A percentile compares a stretch with the other conserved stretches of the same genome.
These are phyloP conservation scores for Coemansia sp. DNA, from an alignment of 192 early-diverging fungal genomes.

Conservation along the genomic window DNA sequence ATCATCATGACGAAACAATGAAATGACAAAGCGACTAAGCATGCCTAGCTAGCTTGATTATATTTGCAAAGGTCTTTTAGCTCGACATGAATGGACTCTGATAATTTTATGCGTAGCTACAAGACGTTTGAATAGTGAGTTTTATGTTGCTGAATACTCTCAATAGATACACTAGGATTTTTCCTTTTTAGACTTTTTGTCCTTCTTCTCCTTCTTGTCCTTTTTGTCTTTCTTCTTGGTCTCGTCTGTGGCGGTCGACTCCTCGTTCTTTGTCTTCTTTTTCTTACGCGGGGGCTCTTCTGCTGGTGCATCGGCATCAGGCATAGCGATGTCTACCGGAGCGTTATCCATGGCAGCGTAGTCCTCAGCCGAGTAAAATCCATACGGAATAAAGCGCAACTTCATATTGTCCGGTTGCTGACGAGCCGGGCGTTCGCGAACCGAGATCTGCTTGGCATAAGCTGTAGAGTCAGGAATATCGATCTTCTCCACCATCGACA, in stretches of 20 bases:
- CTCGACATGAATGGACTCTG: no score
- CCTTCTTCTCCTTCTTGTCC: slow-evolving; percentile 4
- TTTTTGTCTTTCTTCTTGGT: slow-evolving; percentile 23
- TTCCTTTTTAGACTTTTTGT: no score
- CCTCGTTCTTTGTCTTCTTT: slow-evolving; percentile 5
- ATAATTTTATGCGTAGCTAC: no score
- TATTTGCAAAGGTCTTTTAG: no score
- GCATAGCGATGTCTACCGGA: background rate
- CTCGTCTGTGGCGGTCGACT: slow-evolving; percentile 1
- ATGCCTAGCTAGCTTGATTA: no score
- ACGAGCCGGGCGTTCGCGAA: slow-evolving; percentile 13
- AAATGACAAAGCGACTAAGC: no score
- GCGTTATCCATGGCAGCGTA: slow-evolving; percentile 16
- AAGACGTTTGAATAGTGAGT: no score
- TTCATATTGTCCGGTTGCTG: slow-evolving; percentile 51
- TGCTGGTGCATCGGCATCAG: background rate
- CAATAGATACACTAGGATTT: no score
- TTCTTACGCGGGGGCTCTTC: slow-evolving; percentile 6
- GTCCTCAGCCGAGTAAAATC: slow-evolving; percentile 51
- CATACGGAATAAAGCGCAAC: slow-evolving; percentile 46
- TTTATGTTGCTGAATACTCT: no score
- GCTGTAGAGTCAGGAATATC: slow-evolving; percentile 24
- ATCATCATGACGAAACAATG: no score
- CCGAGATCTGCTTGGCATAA: slow-evolving; percentile 21
- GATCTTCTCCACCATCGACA: slow-evolving; percentile 42